Percentiles rank a stretch among this genome's conserved stretches.
Evolutionary conservation across 2,329 filamentous ascomycete genomes (phyloP).

Genomic region (Aspergillus ochraceoroseus): DNA sequence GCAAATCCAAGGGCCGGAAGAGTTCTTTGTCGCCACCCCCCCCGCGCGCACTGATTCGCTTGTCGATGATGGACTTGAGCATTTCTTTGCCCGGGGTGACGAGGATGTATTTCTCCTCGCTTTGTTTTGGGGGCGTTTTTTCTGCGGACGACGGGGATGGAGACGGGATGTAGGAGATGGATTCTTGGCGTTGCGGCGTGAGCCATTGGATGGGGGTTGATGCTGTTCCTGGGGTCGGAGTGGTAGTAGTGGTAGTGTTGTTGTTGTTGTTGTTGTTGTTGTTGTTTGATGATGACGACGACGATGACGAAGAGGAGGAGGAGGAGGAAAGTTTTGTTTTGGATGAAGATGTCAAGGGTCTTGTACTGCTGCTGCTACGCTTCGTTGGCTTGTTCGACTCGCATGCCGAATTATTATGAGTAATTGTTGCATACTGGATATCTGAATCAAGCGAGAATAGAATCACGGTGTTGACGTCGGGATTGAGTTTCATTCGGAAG

Average conservation of each 20-base stretch:
- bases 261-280: conserved; percentile 5
- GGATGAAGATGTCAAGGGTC: too few relatives aligned
- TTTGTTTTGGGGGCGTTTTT: conserved; percentile 1
- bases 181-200: conserved; percentile 26
- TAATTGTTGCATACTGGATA: conserved; percentile 25
- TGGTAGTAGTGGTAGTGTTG: neutral
- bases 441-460: conserved; percentile 28
- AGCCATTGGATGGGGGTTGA: conserved; percentile 17
- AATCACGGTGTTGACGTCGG: conserved; percentile 27
- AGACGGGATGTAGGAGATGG: conserved; percentile 19
- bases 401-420: conserved; percentile 5
- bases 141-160: neutral
- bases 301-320: conserved; percentile 1
- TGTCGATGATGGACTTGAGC: conserved; percentile 26
- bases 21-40: conserved; percentile 23
- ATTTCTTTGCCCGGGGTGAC: conserved; percentile 28
- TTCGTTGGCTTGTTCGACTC: neutral
- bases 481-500: conserved; percentile 31
- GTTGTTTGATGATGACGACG: too few relatives aligned
- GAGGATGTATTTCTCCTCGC: conserved; percentile 25
- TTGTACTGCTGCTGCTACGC: neutral
- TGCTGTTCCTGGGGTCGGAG: neutral
- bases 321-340: conserved; percentile 1
- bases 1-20: conserved; percentile 22
- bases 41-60: conserved; percentile 23